Evolutionary conservation across 192 early-diverging fungal genomes (phyloP).

Genomic region (Globomyces pollinis-pini): DNA sequence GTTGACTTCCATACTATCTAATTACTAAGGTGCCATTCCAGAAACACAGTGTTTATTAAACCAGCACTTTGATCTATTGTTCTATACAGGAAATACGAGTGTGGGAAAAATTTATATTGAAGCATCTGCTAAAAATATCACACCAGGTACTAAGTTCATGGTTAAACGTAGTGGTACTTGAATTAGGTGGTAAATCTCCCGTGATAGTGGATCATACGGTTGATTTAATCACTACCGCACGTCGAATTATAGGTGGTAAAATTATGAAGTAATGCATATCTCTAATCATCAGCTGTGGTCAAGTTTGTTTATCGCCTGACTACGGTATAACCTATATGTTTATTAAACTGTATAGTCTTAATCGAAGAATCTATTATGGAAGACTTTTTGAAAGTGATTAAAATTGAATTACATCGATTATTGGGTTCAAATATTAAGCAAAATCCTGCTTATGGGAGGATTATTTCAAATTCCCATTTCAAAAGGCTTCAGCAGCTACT

Average conservation of each 20-base stretch:
- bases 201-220: conserved; percentile 41
- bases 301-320: conserved; percentile 79
- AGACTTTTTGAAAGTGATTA: conserved; percentile 50
- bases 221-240: conserved; percentile 57
- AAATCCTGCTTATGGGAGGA: conserved; percentile 55
- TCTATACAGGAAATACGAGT: conserved; percentile 77
- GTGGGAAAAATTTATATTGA: conserved; percentile 76
- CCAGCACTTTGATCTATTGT: conserved; percentile 81
- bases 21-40: conserved; percentile 64
- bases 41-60: conserved; percentile 69
- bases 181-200: conserved; percentile 89
- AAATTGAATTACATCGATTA: conserved; percentile 16
- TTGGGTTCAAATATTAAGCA: conserved; percentile 32
- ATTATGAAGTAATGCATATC: no score
- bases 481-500: conserved; percentile 58
- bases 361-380: conserved; percentile 50
- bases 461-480: conserved; percentile 64
- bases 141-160: no score
- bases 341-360: no score
- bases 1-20: conserved; percentile 53
- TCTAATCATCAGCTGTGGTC: no score
- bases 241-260: conserved; percentile 75
- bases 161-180: no score
- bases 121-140: conserved; percentile 77
- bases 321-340: no score